Evolutionary conservation across 179 eudicot genomes (phyloP).

Genomic region (Silene coronaria): DNA sequence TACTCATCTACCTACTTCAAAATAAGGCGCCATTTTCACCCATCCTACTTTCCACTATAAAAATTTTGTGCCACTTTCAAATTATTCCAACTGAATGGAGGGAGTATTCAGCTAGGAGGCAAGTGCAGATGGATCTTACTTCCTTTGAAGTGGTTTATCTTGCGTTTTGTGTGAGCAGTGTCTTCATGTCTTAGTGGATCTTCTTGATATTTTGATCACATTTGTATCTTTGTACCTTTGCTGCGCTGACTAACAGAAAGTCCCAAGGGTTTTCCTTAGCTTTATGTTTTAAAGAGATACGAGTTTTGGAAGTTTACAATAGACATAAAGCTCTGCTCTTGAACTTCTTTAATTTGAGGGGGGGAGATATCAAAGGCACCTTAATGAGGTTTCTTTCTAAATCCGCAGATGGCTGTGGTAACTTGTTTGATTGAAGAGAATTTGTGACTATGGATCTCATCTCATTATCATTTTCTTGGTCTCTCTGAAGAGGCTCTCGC

Average conservation of each 20-base stretch:
- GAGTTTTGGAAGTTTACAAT: not conserved
- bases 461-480: not conserved
- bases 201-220: not conserved
- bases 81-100: not conserved
- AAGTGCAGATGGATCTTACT: not conserved
- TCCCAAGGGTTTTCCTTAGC: not conserved
- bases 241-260: not conserved
- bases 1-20: not conserved
- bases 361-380: not conserved
- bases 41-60: not conserved
- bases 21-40: not conserved
- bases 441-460: not conserved
- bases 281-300: not conserved
- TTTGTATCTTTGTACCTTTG: constrained; percentile 7
- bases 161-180: not conserved
- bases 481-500: not conserved
- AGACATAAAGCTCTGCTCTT: not conserved
- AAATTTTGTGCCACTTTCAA: not conserved
- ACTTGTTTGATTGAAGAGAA: constrained; percentile 1
- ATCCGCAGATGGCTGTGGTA: not conserved
- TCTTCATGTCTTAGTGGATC: constrained; percentile 6
- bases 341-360: not conserved
- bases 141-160: not conserved
- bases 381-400: not conserved
- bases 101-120: constrained; percentile 7